Base-by-base conservation (phyloP, 305 asterid species). In the Striga hermonthica region DNA sequence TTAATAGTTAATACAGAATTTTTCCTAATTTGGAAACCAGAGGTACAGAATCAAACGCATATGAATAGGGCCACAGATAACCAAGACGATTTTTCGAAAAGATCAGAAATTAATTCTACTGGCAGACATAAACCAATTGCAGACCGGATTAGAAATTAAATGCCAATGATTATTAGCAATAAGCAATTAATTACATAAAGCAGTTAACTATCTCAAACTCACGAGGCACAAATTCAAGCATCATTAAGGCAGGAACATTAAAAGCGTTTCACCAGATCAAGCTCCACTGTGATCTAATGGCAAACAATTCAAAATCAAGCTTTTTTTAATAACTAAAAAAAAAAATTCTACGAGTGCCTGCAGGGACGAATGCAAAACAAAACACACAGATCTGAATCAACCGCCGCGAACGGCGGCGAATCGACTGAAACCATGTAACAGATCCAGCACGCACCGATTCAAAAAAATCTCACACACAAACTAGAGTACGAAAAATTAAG, bases 361-460 rank as follows among this genome's bases (percentile, higher is more conserved):
- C 14, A 64, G 31, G 38, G 8, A 34, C 54, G 34, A 16, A 38
- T n/a, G 52, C 35, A 49, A 40, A 52, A 64, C 54, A 39, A 4
- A 10, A 22, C 58, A 62, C 8, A 62, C 31, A 78, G 82, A 76
- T 78, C 84, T 68, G 66, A 74, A 68, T 34, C 47, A 67, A 72
- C 71, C 47, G 52, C 38, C 44, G 53, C 65, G 64, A 69, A 69
- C 57, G 72, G 35, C 76, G 70, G 53, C 57, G 15, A 71, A 74
- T 68, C 12, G 62, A 52, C 34, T 22, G 64, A 54, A 37, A 40
- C 40, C 9, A 53, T 62, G n/a, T 7, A 11, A 9, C 50, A 44
- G 4, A 44, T 44, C 31, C 31, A 22, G 31, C 31, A 44, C n/a
- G 12, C 9, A 9, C 50, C 4, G 12, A 3, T 9, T 44, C 11